These are phyloP conservation scores for Odonthalia washingtoniensis DNA, from an alignment of 31 red algal species.

Conservation along the genomic window DNA sequence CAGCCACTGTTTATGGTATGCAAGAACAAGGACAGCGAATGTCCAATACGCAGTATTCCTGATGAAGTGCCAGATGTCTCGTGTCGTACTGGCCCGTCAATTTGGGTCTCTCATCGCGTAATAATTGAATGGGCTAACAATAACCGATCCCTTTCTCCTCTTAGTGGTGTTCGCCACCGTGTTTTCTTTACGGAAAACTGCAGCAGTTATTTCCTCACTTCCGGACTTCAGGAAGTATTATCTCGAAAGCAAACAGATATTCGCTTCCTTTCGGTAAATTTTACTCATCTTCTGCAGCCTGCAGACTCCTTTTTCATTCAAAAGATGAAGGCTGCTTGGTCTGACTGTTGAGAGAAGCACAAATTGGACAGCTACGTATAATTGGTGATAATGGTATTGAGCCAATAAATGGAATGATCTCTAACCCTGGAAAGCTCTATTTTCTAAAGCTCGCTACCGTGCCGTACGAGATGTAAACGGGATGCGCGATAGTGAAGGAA, in stretches of 20 bases:
- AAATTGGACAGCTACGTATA: slow-evolving; percentile 3
- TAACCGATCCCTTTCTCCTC: not conserved
- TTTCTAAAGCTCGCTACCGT: slow-evolving; percentile 25
- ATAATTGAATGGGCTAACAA: slow-evolving; percentile 9
- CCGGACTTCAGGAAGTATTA: not conserved
- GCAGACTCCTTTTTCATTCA: no score
- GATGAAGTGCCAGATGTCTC: slow-evolving; percentile 22
- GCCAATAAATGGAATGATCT: slow-evolving; percentile 12
- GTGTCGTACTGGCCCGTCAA: slow-evolving; percentile 39
- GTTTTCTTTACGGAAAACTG: slow-evolving; percentile 23
- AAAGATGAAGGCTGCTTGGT: slow-evolving; percentile 43
- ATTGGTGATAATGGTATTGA: no score
- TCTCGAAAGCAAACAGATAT: not conserved
- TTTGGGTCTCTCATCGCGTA: slow-evolving; percentile 8
- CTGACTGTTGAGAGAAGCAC: slow-evolving; percentile 10
- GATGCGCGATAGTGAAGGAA: slow-evolving; percentile 20
- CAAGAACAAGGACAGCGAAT: slow-evolving; percentile 36
- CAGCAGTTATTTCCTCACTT: not conserved
- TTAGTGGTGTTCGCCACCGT: slow-evolving; percentile 4
- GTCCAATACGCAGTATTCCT: slow-evolving; percentile 30
- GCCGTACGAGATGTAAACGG: not conserved
- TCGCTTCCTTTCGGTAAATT: slow-evolving; percentile 6
- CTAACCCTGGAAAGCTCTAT: slow-evolving; percentile 39
- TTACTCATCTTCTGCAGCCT: slow-evolving; percentile 39
- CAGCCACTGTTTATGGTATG: slow-evolving; percentile 18